phyloP scores from a whole-genome alignment of 2,329 filamentous ascomycete genomes.

The Leptographium wingfieldii region DNA sequence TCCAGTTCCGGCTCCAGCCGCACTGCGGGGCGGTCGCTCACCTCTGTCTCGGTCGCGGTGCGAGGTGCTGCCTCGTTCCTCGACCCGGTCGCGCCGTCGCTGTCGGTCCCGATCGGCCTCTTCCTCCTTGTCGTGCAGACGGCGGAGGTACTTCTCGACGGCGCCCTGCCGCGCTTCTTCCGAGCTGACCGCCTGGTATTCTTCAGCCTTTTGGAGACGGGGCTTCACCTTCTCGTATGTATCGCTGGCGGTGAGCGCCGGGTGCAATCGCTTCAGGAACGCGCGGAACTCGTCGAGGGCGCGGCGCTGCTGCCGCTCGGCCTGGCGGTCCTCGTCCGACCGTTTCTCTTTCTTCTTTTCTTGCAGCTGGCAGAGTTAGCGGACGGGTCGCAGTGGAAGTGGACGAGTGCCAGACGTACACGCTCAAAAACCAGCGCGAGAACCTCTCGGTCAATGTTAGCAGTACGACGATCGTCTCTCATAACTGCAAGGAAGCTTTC shows the following conservation, averaged over 20 bases:
- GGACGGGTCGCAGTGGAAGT: neutral
- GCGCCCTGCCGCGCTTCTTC: slow-evolving; percentile 73
- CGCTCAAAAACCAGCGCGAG: slow-evolving; percentile 75
- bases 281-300: slow-evolving; percentile 75
- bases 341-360: slow-evolving; percentile 81
- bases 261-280: slow-evolving; percentile 80
- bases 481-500: slow-evolving; percentile 78
- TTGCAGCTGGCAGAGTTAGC: slow-evolving; percentile 42
- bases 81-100: slow-evolving; percentile 24
- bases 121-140: slow-evolving; percentile 83
- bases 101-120: slow-evolving; percentile 58
- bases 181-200: slow-evolving; percentile 70
- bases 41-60: slow-evolving; percentile 14
- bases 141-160: slow-evolving; percentile 85
- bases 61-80: neutral
- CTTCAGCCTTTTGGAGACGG: slow-evolving; percentile 66
- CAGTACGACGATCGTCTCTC: slow-evolving; percentile 76
- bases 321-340: slow-evolving; percentile 71
- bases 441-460: slow-evolving; percentile 71
- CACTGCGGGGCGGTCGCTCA: slow-evolving; percentile 50
- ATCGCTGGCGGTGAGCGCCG: slow-evolving; percentile 63
- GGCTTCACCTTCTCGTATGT: slow-evolving; percentile 80
- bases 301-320: slow-evolving; percentile 75
- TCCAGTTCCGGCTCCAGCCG: slow-evolving; percentile 17
- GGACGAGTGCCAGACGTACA: slow-evolving; percentile 31